Evolutionary conservation across 306 rosid genomes (phyloP).

Genomic region (Lagenaria siceraria): DNA sequence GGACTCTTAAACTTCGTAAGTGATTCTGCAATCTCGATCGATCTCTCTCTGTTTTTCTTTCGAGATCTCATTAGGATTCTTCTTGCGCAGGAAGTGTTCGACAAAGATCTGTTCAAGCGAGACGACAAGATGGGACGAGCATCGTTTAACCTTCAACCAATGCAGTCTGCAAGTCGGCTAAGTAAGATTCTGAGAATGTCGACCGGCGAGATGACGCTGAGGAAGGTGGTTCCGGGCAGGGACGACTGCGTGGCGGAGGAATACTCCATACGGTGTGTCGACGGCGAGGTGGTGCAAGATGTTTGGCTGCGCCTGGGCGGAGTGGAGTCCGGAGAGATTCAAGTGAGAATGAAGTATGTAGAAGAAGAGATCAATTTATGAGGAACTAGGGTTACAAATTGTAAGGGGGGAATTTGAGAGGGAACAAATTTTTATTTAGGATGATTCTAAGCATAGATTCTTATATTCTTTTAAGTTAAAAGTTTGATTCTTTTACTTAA

Average conservation of each 20-base stretch:
- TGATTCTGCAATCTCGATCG: background rate
- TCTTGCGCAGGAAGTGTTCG: conserved; percentile 60
- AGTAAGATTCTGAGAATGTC: conserved; percentile 45
- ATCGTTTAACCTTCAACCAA: conserved; percentile 63
- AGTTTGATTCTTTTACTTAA: too few relatives aligned
- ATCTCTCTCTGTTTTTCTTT: background rate
- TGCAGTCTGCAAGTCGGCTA: conserved; percentile 67
- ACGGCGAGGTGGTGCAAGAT: conserved; percentile 70
- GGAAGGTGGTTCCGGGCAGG: conserved; percentile 63
- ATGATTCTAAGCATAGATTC: too few relatives aligned
- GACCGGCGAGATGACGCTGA: conserved; percentile 51
- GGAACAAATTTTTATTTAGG: too few relatives aligned
- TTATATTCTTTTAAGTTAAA: too few relatives aligned
- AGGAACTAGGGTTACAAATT: too few relatives aligned
- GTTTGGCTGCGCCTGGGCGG: conserved; percentile 78
- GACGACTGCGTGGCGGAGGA: conserved; percentile 71
- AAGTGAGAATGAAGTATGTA: conserved; percentile 43
- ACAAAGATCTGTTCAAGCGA: conserved; percentile 70
- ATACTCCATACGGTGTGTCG: conserved; percentile 50
- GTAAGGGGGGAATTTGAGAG: too few relatives aligned
- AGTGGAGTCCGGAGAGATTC: conserved; percentile 79
- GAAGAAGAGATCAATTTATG: background rate
- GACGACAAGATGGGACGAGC: conserved; percentile 97
- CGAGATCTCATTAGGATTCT: background rate
- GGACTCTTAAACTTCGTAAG: conserved; percentile 65